Conservation (phyloP, 139 green algal species). For the Volvox africanus region DNA sequence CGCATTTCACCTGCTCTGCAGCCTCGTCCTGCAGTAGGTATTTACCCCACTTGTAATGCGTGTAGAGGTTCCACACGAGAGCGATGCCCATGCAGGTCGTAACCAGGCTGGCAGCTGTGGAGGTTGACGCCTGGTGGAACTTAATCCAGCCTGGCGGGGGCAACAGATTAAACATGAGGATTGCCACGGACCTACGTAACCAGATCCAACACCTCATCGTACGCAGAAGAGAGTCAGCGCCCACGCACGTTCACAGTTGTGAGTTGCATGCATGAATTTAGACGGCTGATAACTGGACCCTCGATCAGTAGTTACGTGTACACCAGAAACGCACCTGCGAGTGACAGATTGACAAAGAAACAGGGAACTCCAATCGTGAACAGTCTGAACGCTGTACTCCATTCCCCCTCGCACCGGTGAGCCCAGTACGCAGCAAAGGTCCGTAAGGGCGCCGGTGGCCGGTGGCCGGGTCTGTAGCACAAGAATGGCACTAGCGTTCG, state of each 20-base stretch:
- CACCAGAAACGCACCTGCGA: constrained; percentile 35
- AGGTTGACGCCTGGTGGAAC: constrained; percentile 43
- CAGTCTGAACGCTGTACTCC: constrained; percentile 72
- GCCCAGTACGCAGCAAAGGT: constrained; percentile 79
- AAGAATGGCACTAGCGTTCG: too few species aligned
- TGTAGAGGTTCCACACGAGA: constrained; percentile 46
- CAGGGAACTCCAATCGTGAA: constrained; percentile 62
- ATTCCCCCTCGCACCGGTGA: constrained; percentile 73
- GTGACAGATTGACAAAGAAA: constrained; percentile 62
- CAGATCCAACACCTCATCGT: too few species aligned
- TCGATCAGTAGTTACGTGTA: too few species aligned
- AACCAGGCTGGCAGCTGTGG: constrained; percentile 28
- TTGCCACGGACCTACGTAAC: too few species aligned
- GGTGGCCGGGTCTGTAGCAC: constrained; percentile 50
- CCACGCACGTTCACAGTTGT: too few species aligned
- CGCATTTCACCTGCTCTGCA: constrained; percentile 20
- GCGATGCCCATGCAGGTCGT: constrained; percentile 51
- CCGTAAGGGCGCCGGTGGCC: constrained; percentile 70
- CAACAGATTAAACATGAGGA: background rate
- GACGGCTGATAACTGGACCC: too few species aligned
- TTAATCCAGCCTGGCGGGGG: constrained; percentile 60
- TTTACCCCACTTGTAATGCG: constrained; percentile 54
- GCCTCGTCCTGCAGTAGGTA: constrained; percentile 51
- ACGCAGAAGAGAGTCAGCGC: too few species aligned
- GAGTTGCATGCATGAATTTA: too few species aligned